A percentile compares a stretch with the other conserved stretches of the same genome.
phyloP scores from a whole-genome alignment of 1,284 basidiomycete species.

The Ceratobasidium sp. region DNA sequence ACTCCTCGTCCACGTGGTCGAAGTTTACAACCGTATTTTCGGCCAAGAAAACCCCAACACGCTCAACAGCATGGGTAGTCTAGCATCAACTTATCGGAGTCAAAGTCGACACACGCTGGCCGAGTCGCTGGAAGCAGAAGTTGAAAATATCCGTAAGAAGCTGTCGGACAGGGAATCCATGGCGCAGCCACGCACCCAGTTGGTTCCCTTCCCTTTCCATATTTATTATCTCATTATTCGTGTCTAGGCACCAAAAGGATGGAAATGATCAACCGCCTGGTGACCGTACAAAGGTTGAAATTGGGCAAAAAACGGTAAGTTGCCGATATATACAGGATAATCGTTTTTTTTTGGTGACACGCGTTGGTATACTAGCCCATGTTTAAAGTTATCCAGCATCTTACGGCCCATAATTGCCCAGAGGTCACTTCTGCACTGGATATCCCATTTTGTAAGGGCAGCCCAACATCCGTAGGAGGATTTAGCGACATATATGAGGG shows the following conservation, averaged over 20 bases:
- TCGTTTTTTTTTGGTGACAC: not conserved
- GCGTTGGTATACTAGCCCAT: not conserved
- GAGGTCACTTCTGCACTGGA: not conserved
- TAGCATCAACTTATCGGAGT: not conserved
- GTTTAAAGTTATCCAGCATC: not conserved
- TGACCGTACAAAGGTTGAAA: too few relatives aligned
- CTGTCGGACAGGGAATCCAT: too few relatives aligned
- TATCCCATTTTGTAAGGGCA: not conserved
- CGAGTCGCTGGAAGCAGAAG: too few relatives aligned
- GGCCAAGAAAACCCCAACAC: slow-evolving; percentile 10
- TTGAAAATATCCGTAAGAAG: too few relatives aligned
- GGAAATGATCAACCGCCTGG: too few relatives aligned
- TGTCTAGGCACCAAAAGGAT: too few relatives aligned
- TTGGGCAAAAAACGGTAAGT: too few relatives aligned
- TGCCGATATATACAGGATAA: too few relatives aligned
- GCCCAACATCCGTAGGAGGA: not conserved
- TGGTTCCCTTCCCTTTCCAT: too few relatives aligned
- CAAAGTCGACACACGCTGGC: not conserved
- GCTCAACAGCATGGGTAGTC: not conserved
- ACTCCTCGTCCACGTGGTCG: not conserved
- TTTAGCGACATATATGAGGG: not conserved
- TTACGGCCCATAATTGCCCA: not conserved
- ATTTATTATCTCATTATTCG: too few relatives aligned
- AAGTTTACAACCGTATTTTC: not conserved
- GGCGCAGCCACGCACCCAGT: too few relatives aligned